These are phyloP conservation scores for Cardamine chenopodiifolia DNA, from an alignment of 345 rosid species.

Conservation along the genomic window DNA sequence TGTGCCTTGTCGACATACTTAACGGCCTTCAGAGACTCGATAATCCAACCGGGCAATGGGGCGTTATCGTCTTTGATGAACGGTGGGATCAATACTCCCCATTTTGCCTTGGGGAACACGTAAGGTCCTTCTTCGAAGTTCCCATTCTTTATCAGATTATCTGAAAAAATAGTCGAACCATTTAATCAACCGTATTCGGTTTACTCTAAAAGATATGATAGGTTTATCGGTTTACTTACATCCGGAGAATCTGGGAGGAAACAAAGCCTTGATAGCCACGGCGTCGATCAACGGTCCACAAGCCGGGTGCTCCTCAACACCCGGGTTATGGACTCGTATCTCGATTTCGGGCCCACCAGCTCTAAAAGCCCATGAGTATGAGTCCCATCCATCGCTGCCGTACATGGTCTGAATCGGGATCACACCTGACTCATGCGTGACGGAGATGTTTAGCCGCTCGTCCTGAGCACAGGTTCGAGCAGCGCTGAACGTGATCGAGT, in stretches of 20 bases:
- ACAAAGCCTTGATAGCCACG: constrained; percentile 56
- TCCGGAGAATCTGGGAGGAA: constrained; percentile 50
- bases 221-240: constrained; percentile 38
- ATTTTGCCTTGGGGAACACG: constrained; percentile 50
- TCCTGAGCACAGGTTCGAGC: constrained; percentile 89
- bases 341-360: constrained; percentile 52
- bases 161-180: constrained; percentile 23
- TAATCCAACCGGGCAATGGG: constrained; percentile 79
- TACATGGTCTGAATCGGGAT: constrained; percentile 85
- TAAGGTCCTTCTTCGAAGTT: constrained; percentile 80
- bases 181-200: background rate
- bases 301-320: constrained; percentile 68
- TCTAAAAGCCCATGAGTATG: constrained; percentile 71
- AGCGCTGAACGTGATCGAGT: constrained; percentile 71
- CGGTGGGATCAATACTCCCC: constrained; percentile 77
- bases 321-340: constrained; percentile 74
- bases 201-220: background rate
- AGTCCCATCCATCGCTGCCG: constrained; percentile 87
- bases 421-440: constrained; percentile 71
- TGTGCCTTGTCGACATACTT: constrained; percentile 67
- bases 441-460: constrained; percentile 70
- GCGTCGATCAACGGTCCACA: constrained; percentile 87
- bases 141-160: constrained; percentile 70
- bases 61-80: constrained; percentile 65
- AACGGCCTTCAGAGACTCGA: constrained; percentile 80